Conservation (phyloP, 2,329 filamentous ascomycete species). For the Amesomyces nigricolor region DNA sequence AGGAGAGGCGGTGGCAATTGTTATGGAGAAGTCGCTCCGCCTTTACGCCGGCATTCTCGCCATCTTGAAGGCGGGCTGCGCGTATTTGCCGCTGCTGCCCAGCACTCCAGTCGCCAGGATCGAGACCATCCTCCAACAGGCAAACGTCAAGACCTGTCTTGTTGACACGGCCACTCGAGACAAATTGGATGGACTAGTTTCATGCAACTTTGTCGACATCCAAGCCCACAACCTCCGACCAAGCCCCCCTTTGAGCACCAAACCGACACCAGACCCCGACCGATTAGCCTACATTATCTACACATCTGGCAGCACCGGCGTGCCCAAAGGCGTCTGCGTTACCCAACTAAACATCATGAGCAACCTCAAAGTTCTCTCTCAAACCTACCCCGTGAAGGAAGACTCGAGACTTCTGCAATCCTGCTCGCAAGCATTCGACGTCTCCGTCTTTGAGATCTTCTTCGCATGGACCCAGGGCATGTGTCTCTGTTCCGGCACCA, state of each 20-base stretch:
- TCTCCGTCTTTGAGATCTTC: conserved; percentile 88
- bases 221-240: conserved; percentile 19
- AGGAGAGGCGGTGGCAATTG: conserved; percentile 61
- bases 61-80: conserved; percentile 67
- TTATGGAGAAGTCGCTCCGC: conserved; percentile 69
- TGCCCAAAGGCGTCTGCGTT: conserved; percentile 73
- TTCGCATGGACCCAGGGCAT: conserved; percentile 75
- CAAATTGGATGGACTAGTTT: conserved; percentile 14
- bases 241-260: conserved; percentile 35
- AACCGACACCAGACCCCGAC: conserved; percentile 37
- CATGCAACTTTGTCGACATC: conserved; percentile 33
- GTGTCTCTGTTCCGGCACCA: conserved; percentile 68
- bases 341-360: conserved; percentile 70
- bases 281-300: conserved; percentile 72
- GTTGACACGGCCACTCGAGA: conserved; percentile 31
- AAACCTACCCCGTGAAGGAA: conserved; percentile 55
- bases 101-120: conserved; percentile 61
- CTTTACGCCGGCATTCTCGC: conserved; percentile 72
- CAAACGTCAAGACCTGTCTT: conserved; percentile 44
- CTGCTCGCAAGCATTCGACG: conserved; percentile 79
- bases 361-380: conserved; percentile 63
- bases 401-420: conserved; percentile 67
- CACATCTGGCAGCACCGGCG: conserved; percentile 77
- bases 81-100: conserved; percentile 73
- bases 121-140: conserved; percentile 55